Conservation (phyloP, 2,329 filamentous ascomycete genomes). For the Chlorencoelia australis region DNA sequence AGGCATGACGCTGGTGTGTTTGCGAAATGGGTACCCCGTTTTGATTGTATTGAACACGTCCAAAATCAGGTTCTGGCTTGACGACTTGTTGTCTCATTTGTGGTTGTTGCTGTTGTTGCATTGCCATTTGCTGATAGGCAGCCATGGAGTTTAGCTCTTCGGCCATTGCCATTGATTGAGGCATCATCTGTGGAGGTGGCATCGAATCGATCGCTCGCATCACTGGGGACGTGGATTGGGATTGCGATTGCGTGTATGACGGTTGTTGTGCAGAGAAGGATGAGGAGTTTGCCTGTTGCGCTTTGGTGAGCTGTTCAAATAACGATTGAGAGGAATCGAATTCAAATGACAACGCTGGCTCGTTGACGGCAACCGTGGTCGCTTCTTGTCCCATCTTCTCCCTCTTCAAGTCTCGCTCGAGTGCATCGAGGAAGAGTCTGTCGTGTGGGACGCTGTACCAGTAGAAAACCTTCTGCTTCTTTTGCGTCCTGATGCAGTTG, state of each 20-base stretch:
- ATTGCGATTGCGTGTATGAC: conserved; percentile 44
- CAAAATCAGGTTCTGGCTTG: conserved; percentile 83
- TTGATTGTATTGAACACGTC: conserved; percentile 78
- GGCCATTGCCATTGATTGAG: conserved; percentile 43
- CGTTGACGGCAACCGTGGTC: conserved; percentile 91
- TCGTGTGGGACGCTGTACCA: conserved; percentile 99
- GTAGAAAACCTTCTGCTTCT: conserved; percentile 99
- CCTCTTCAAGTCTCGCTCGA: conserved; percentile 94
- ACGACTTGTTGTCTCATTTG: conserved; percentile 61
- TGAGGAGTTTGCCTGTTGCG: conserved; percentile 95
- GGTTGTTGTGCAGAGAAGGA: conserved; percentile 77
- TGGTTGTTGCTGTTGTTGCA: conserved; percentile 52
- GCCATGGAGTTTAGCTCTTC: conserved; percentile 56
- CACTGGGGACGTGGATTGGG: conserved; percentile 78
- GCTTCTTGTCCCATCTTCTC: conserved; percentile 99
- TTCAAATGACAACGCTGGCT: conserved; percentile 95
- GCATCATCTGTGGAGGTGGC: conserved; percentile 82
- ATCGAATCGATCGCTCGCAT: conserved; percentile 88
- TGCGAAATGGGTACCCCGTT: conserved; percentile 79
- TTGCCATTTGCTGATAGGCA: conserved; percentile 58
- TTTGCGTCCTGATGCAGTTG: conserved; percentile 99
- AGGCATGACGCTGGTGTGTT: conserved; percentile 84
- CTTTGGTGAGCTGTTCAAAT: conserved; percentile 98
- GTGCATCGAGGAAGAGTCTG: conserved; percentile 88
- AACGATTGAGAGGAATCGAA: conserved; percentile 98